Evolutionary conservation across 1,284 basidiomycete species (phyloP), one percentile per base, ranked within the genome.

Genomic region (Moesziomyces sp.): DNA sequence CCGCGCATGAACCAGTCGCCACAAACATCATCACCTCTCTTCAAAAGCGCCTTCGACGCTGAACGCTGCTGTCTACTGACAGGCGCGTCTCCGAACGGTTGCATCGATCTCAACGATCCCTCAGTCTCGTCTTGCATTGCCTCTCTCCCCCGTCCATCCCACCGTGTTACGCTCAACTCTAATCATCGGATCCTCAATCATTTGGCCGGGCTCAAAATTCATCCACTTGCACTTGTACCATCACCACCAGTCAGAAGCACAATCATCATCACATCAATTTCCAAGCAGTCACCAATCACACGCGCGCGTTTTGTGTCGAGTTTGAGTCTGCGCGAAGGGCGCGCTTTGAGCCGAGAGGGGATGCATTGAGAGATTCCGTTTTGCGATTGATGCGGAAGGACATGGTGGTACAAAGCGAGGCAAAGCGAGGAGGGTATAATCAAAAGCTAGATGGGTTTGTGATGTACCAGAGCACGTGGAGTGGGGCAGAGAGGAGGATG

Each of bases 61-160:
- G 49, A 56, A 56, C 57, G 43, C 57, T n/a, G 19, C 19, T n/a
- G 18, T 7, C 38, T 40, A 35, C 23, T 16, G 0, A 18, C 38
- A 16, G 35, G 38, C 38, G 58, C 38, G 65, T 68, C 65, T 62
- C 65, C 52, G 59, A 62, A 58, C n/a, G 11, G n/a, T 5, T 1
- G 30, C 34, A 10, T 46, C 23, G 52, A 66, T 66, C 63, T 66
- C 63, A 66, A 66, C 57, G 57, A 66, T 66, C 54, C 11, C n/a
- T 19, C 19, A 35, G 35, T 23, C 21, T 43, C 18, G n/a, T 35
- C 43, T 34, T 34, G 14, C 34, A n/a, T 35, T 45, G 21, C 34
- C 19, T 38, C 18, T 30, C 35, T 23, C 35, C 47, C 47, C 47
- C 56, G 53, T 35, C n/a, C 42, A 34, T 52, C 52, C n/a, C n/a